Evolutionary conservation across 2,329 filamentous ascomycete species (phyloP).

Genomic region (Calonectria montana): DNA sequence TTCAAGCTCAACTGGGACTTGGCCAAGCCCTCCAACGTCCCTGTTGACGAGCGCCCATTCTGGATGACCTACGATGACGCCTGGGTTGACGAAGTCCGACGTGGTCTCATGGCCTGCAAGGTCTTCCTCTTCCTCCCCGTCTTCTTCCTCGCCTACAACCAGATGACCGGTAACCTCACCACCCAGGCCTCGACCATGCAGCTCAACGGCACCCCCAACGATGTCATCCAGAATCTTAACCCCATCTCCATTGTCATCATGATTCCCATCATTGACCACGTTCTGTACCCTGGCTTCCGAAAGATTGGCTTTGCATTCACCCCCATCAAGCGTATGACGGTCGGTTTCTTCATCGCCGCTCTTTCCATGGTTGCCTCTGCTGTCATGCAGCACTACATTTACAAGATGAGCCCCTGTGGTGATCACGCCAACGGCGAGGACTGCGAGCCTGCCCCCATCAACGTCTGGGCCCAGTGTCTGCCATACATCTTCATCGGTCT

Average conservation of each 20-base stretch:
- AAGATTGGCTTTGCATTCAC: conserved; percentile 74
- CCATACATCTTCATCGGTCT: conserved; percentile 64
- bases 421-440: conserved; percentile 56
- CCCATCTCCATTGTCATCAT: conserved; percentile 81
- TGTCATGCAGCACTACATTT: conserved; percentile 72
- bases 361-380: conserved; percentile 70
- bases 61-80: conserved; percentile 89
- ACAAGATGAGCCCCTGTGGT: conserved; percentile 71
- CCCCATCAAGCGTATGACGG: conserved; percentile 80
- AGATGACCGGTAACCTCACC: conserved; percentile 70
- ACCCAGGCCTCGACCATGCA: conserved; percentile 75
- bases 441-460: conserved; percentile 71
- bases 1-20: conserved; percentile 76
- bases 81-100: conserved; percentile 83
- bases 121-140: conserved; percentile 79
- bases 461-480: conserved; percentile 69
- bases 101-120: conserved; percentile 75
- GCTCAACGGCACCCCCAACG: conserved; percentile 79
- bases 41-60: conserved; percentile 64
- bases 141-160: conserved; percentile 69
- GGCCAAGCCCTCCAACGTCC: conserved; percentile 74
- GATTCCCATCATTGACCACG: conserved; percentile 76
- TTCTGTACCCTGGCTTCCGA: conserved; percentile 76
- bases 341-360: conserved; percentile 74
- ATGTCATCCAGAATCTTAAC: conserved; percentile 81